phyloP scores from a whole-genome alignment of 1,139 yeast genomes.

The Debaryomyces robertsiae region DNA sequence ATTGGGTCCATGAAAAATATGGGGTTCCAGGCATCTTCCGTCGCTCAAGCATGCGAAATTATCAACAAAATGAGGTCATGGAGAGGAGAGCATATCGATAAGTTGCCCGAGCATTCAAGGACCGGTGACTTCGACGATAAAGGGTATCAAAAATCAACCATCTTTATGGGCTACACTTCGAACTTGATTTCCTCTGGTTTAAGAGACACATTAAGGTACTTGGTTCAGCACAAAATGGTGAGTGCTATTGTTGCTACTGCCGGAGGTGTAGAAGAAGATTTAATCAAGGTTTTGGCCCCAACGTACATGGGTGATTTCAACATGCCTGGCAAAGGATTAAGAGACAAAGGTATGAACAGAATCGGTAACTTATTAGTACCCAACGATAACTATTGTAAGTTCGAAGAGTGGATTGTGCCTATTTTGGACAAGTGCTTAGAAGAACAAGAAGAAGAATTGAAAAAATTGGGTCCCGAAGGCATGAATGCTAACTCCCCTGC shows the following conservation, averaged over 20 bases:
- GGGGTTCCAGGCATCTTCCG: conserved; percentile 97
- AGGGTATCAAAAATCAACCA: conserved; percentile 83
- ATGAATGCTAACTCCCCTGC: conserved; percentile 47
- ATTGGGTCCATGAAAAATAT: conserved; percentile 82
- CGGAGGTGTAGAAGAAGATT: conserved; percentile 97
- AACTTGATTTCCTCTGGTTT: conserved; percentile 93
- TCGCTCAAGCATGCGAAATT: conserved; percentile 86
- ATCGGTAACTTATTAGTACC: conserved; percentile 97
- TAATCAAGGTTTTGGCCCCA: conserved; percentile 93
- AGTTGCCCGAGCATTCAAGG: conserved; percentile 66
- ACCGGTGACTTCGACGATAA: conserved; percentile 79
- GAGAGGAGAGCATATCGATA: conserved; percentile 77
- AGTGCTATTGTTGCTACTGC: conserved; percentile 94
- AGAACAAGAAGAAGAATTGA: conserved; percentile 77
- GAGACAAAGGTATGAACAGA: conserved; percentile 96
- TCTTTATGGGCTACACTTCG: conserved; percentile 96
- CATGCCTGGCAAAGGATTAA: conserved; percentile 73
- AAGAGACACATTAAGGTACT: conserved; percentile 83
- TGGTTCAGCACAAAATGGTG: conserved; percentile 92
- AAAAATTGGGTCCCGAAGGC: conserved; percentile 62
- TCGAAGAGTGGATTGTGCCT: conserved; percentile 98
- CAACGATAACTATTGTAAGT: conserved; percentile 93
- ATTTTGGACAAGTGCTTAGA: conserved; percentile 81
- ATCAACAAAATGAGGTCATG: conserved; percentile 88
- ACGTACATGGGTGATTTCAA: conserved; percentile 92